These are phyloP conservation scores for Beauveria pseudobassiana DNA, from an alignment of 2,329 filamentous ascomycete genomes.

Conservation along the genomic window DNA sequence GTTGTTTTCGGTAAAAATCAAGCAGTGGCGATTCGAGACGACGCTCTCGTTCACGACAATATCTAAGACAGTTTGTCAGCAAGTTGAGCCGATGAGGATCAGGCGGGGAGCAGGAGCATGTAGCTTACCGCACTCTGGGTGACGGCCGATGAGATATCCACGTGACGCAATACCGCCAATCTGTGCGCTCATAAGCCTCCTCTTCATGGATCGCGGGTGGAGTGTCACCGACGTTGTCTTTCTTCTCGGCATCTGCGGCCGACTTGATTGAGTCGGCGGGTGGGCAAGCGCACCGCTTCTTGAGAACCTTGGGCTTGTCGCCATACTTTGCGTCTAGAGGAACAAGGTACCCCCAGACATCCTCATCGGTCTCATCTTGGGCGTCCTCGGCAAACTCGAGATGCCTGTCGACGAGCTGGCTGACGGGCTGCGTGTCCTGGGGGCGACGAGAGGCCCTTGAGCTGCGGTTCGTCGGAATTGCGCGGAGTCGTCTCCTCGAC, in stretches of 20 bases:
- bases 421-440: slow-evolving; percentile 52
- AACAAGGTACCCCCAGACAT: slow-evolving; percentile 93
- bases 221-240: slow-evolving; percentile 30
- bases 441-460: slow-evolving; percentile 49
- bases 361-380: slow-evolving; percentile 73
- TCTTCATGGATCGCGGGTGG: slow-evolving; percentile 46
- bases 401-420: slow-evolving; percentile 69
- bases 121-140: slow-evolving; percentile 81
- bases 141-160: slow-evolving; percentile 86
- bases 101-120: not conserved
- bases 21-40: slow-evolving; percentile 79
- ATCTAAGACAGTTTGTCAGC: slow-evolving; percentile 35
- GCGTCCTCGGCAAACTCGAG: slow-evolving; percentile 71
- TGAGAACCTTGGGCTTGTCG: slow-evolving; percentile 62
- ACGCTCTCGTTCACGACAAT: slow-evolving; percentile 67
- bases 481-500: slow-evolving; percentile 46
- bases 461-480: slow-evolving; percentile 42
- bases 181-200: slow-evolving; percentile 56
- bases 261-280: slow-evolving; percentile 39
- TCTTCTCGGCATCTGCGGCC: slow-evolving; percentile 29
- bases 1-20: slow-evolving; percentile 57
- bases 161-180: slow-evolving; percentile 57
- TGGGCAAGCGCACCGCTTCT: slow-evolving; percentile 64
- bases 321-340: slow-evolving; percentile 66
- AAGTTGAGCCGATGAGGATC: not conserved